Base-by-base conservation (phyloP, 2,329 filamentous ascomycete genomes). In the Alternaria sp. region DNA sequence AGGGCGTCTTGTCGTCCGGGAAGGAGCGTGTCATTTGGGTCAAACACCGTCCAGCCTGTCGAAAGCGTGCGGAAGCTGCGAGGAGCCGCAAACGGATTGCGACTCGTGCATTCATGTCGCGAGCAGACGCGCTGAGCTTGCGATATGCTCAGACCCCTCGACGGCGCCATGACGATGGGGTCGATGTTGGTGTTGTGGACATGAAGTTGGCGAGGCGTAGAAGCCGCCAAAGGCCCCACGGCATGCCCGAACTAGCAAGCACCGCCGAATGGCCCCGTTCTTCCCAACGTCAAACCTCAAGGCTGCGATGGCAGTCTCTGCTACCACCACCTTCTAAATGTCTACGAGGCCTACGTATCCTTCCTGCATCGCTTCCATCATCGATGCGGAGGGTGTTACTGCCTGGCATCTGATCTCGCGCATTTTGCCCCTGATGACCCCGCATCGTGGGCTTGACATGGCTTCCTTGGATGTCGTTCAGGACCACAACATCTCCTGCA, bases 161-260 rank as follows among this genome's bases (percentile, higher is more conserved):
- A 70, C 12, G 69, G 69, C 50, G 69, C 69, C 68, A 71, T 71
- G 36, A 36, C 54, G n/a, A 26, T 59, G 10, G 52, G 12, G 52
- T 12, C 19, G 36, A 46, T 10, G 32, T 45, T 47, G 57, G 40
- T 65, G 64, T 47, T 56, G 62, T 36, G 28, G 36, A 55, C 54
- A 23, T 55, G 59, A 45, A 50, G 61, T 40, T 40, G 58, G 49
- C 36, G n/a, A 58, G 25, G 17, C 25, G 19, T 43, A 26, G 63
- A 40, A 55, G 36, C 49, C 26, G 36, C 36, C 43, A 13, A 40
- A 43, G 47, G 44, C 51, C 58, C 62, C 55, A 44, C 61, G 32
- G 57, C 13, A 49, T 54, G 17, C 58, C 19, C 21, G 13, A 47
- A 57, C 21, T 23, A 50, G 49, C 46, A 28, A 56, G 45, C 44